Percentiles rank a stretch among this genome's conserved stretches.
Evolutionary conservation across 371 early-diverging fungal species (phyloP).

Genomic region (Entomophthora muscae): DNA sequence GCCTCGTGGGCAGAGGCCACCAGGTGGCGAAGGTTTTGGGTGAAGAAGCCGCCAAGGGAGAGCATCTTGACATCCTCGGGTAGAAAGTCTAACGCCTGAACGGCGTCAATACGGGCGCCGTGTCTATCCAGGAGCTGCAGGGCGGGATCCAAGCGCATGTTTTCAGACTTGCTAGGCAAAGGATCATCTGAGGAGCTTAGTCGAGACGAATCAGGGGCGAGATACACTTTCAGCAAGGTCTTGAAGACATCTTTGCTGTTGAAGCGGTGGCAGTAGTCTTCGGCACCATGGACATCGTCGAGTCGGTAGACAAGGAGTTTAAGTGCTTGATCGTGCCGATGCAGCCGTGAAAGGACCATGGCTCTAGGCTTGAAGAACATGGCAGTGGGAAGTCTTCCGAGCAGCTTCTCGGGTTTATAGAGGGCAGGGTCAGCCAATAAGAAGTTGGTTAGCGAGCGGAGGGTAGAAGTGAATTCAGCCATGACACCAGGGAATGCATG

Average conservation of each 20-base stretch:
- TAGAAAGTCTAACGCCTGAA: background rate
- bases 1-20: background rate
- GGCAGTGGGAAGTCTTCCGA: slow-evolving; percentile 58
- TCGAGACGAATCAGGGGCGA: background rate
- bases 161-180: no score
- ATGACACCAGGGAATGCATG: background rate
- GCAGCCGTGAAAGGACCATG: slow-evolving; percentile 58
- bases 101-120: background rate
- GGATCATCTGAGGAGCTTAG: background rate
- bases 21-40: background rate
- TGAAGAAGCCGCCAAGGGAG: background rate
- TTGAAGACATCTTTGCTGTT: background rate
- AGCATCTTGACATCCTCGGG: background rate
- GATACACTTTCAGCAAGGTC: background rate
- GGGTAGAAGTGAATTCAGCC: background rate
- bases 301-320: slow-evolving; percentile 63
- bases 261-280: slow-evolving; percentile 29
- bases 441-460: slow-evolving; percentile 28
- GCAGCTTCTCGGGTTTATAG: slow-evolving; percentile 59
- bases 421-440: slow-evolving; percentile 38
- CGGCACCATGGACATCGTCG: slow-evolving; percentile 48
- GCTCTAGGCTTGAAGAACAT: slow-evolving; percentile 68
- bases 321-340: slow-evolving; percentile 74
- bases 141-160: background rate
- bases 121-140: background rate